Base-by-base conservation (phyloP, 106 monocot genomes). In the Acanthochlamys bracteata region DNA sequence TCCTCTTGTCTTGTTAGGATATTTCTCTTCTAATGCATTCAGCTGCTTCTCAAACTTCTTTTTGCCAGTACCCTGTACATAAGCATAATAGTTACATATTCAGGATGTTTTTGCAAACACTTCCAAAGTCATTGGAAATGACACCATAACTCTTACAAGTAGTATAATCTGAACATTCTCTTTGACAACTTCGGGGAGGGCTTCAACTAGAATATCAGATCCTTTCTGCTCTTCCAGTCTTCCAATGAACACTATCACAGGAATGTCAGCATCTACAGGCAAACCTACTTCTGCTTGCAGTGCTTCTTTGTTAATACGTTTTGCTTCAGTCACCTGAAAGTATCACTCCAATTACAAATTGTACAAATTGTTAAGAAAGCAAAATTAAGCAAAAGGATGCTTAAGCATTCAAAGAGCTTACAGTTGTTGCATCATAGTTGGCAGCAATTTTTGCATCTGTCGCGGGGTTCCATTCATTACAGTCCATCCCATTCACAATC, bases 181-280 rank as follows among this genome's bases (percentile, higher is more conserved):
- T 0, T 76, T 69, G 27, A 85, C 77, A 68, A 96, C 71, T 55
- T 83, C 62, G 40, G 90, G 87, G 58, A 96, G 84, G 23, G 95
- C 84, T 66, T 69, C 87, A 16, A 71, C 84, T 24, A 96, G 73
- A 74, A 96, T 88, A 66, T 96, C 95, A 16, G 95, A 85, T 24
- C 95, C 95, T 71, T 96, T 96, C 77, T 96, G 95, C 66, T 96
- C 95, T 57, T 95, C 95, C 9, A 95, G 79, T 41, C 95, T 82
- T 55, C 95, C 95, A 42, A 96, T 80, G 74, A 96, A 96, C 7
- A 76, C 78, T 43, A 96, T 74, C 20, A 96, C 59, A 25, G 87
- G 90, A 14, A 84, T 79, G 17, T 75, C 55, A 39, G 52, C 39
- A 54, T 85, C 78, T 25, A 90, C 86, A 20, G 90, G 95, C 57